phyloP scores from a whole-genome alignment of 805 yeast genomes.

The Yamadazyma nakazawae region DNA sequence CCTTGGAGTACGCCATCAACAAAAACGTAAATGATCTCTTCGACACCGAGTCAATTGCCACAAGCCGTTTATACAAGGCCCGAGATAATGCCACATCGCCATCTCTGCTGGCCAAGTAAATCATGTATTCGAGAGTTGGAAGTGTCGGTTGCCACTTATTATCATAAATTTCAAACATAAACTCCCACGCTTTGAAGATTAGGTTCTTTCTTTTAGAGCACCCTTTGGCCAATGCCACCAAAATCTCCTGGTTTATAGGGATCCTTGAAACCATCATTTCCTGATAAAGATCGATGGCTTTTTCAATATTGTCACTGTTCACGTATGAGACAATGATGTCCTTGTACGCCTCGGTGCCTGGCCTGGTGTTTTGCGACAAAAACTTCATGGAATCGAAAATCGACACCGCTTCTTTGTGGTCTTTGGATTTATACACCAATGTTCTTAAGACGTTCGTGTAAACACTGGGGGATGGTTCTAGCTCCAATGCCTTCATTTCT shows the following conservation, averaged over 20 bases:
- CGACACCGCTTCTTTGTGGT: slow-evolving; percentile 60
- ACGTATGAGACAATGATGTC: slow-evolving; percentile 67
- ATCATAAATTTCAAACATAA: slow-evolving; percentile 60
- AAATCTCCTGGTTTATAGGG: slow-evolving; percentile 32
- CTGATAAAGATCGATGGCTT: slow-evolving; percentile 68
- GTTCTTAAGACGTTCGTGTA: slow-evolving; percentile 61
- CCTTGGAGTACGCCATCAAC: slow-evolving; percentile 48
- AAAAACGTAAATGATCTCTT: slow-evolving; percentile 43
- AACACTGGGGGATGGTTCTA: slow-evolving; percentile 43
- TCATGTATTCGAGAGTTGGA: slow-evolving; percentile 60
- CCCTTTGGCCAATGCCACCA: slow-evolving; percentile 62
- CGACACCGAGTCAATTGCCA: slow-evolving; percentile 24
- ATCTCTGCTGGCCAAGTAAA: slow-evolving; percentile 72
- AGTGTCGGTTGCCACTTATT: slow-evolving; percentile 41
- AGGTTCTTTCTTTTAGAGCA: slow-evolving; percentile 53
- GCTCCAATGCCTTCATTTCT: slow-evolving; percentile 34
- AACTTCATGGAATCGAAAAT: slow-evolving; percentile 86
- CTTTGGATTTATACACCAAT: slow-evolving; percentile 49
- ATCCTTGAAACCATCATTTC: slow-evolving; percentile 51
- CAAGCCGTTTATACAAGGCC: slow-evolving; percentile 54
- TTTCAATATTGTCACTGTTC: slow-evolving; percentile 61
- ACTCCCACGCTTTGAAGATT: slow-evolving; percentile 69
- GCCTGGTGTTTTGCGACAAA: slow-evolving; percentile 59
- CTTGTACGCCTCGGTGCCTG: slow-evolving; percentile 66
- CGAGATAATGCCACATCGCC: slow-evolving; percentile 75